These are phyloP conservation scores for Didymella lethalis DNA, from an alignment of 2,329 filamentous ascomycete species.

Conservation along the genomic window DNA sequence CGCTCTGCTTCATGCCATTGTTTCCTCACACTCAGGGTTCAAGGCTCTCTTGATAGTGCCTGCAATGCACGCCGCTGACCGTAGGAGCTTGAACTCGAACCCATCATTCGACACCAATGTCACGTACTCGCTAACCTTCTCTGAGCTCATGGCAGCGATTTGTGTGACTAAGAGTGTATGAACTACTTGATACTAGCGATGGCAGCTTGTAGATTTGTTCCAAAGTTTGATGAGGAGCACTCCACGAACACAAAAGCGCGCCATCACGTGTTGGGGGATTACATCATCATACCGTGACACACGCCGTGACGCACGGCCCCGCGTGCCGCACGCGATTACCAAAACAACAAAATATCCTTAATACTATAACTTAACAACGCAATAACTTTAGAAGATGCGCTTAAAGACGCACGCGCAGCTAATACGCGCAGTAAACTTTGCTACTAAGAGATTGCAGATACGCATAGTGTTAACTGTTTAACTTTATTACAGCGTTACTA, in stretches of 20 bases:
- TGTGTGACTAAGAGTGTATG: not conserved
- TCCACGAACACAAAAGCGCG: slow-evolving; percentile 8
- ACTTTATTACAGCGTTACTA: no score
- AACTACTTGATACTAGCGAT: not conserved
- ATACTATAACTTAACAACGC: no score
- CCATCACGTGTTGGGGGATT: slow-evolving; percentile 4
- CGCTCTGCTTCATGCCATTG: not conserved
- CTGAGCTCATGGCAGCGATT: slow-evolving; percentile 28
- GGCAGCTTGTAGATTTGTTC: not conserved
- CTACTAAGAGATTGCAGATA: no score
- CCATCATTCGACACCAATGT: slow-evolving; percentile 79
- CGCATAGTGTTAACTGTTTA: no score
- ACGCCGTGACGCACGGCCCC: no score
- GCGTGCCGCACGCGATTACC: no score
- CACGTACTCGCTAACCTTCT: slow-evolving; percentile 68
- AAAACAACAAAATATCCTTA: no score
- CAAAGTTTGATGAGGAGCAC: not conserved
- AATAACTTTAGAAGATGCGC: no score
- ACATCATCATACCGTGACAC: slow-evolving; percentile 3
- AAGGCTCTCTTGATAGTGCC: slow-evolving; percentile 78
- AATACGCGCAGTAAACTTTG: no score
- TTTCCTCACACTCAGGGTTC: slow-evolving; percentile 68
- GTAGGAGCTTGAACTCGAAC: slow-evolving; percentile 77
- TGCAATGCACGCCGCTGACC: slow-evolving; percentile 74
- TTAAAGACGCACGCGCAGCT: no score